phyloP scores from a whole-genome alignment of 2,329 filamentous ascomycete species.

The Neoarthrinium moseri region DNA sequence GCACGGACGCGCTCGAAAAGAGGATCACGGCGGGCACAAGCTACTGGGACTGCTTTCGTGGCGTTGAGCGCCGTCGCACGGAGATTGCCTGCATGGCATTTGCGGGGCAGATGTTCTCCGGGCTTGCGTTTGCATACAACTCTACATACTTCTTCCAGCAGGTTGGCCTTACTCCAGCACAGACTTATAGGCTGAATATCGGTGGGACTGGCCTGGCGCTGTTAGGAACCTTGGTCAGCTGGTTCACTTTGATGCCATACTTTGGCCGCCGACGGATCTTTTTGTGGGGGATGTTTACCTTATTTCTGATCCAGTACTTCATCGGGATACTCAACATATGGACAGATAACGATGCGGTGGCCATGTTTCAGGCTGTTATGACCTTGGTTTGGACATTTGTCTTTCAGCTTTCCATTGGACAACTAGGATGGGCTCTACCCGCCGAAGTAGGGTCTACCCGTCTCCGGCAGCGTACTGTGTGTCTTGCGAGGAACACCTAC shows the following conservation, averaged over 20 bases:
- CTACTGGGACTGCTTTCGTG: conserved; percentile 37
- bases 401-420: conserved; percentile 9
- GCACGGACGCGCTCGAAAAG: conserved; percentile 38
- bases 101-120: conserved; percentile 15
- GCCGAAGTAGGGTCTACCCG: conserved; percentile 6
- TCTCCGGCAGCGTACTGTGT: conserved; percentile 5
- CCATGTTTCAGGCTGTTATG: conserved; percentile 7
- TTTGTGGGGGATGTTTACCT: conserved; percentile 9
- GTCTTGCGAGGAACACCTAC: conserved; percentile 7
- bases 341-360: conserved; percentile 1
- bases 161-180: conserved; percentile 18
- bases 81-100: conserved; percentile 27
- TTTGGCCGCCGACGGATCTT: conserved; percentile 12
- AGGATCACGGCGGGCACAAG: conserved; percentile 12
- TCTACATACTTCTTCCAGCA: conserved; percentile 28
- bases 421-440: conserved; percentile 5
- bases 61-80: conserved; percentile 31
- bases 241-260: conserved; percentile 12
- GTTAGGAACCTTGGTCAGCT: conserved; percentile 7
- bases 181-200: conserved; percentile 12
- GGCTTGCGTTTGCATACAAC: conserved; percentile 23
- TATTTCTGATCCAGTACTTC: conserved; percentile 9
- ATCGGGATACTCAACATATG: conserved; percentile 11
- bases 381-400: conserved; percentile 7
- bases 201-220: conserved; percentile 7